Evolutionary conservation across 768 basidiomycete genomes (phyloP).

Genomic region (Collybiopsis confluens): DNA sequence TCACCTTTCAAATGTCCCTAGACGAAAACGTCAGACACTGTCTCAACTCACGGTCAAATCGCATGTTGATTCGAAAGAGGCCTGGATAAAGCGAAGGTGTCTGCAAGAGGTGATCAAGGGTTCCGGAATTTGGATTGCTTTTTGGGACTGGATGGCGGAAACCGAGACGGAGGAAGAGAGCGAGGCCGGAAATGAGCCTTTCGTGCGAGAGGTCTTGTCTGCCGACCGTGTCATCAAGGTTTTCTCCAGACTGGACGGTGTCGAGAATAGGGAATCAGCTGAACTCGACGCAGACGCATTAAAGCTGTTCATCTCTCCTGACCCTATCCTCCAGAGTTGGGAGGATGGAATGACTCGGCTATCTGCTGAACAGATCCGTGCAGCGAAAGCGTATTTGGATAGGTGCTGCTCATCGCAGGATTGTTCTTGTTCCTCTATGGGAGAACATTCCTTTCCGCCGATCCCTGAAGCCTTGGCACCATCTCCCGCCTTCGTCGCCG

Average conservation of each 20-base stretch:
- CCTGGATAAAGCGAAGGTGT: neutral
- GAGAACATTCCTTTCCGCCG: too few relatives aligned
- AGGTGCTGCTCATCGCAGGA: too few relatives aligned
- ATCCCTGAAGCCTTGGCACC: neutral
- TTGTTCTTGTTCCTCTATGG: too few relatives aligned
- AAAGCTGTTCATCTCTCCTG: neutral
- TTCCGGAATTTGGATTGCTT: neutral
- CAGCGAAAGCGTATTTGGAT: neutral
- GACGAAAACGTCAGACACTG: neutral
- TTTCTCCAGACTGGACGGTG: neutral
- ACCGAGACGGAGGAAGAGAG: neutral
- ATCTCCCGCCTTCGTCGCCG: too few relatives aligned
- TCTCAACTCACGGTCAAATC: neutral
- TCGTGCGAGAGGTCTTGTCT: neutral
- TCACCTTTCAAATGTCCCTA: conserved; percentile 1
- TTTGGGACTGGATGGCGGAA: neutral
- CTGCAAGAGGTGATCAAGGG: neutral
- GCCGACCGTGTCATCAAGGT: neutral
- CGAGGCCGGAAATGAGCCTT: neutral
- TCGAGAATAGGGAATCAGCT: too few relatives aligned
- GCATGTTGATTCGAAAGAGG: neutral
- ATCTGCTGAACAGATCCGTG: neutral
- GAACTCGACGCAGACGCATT: neutral
- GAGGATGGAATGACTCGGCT: neutral
- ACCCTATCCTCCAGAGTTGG: neutral